These are phyloP conservation scores for Clavariopsis aquatica DNA, from an alignment of 495 filamentous ascomycete species.

Conservation along the genomic window DNA sequence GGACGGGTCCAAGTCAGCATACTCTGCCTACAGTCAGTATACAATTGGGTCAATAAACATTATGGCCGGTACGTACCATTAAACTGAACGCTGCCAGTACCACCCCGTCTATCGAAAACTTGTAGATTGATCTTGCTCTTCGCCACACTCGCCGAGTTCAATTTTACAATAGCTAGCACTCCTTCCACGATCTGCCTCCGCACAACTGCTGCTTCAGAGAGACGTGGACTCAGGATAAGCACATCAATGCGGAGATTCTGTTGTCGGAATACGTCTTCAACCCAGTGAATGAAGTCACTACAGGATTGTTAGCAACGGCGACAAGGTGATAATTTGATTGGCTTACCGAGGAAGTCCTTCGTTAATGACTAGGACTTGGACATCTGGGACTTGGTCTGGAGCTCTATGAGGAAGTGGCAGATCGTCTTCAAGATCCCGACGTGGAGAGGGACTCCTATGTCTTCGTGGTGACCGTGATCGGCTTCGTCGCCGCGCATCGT, in stretches of 20 bases:
- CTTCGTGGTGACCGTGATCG: constrained; percentile 56
- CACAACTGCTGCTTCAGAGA: constrained; percentile 73
- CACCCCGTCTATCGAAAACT: constrained; percentile 78
- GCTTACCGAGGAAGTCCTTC: constrained; percentile 67
- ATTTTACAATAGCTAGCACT: constrained; percentile 78
- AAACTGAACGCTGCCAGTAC: constrained; percentile 69
- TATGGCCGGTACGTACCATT: constrained; percentile 56
- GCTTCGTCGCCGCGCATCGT: constrained; percentile 52
- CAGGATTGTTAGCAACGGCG: too few species aligned
- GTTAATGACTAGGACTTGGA: constrained; percentile 81
- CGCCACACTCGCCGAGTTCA: constrained; percentile 66
- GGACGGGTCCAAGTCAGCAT: constrained; percentile 73
- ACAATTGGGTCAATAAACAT: not conserved
- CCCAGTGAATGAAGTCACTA: constrained; percentile 77
- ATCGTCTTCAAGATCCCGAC: constrained; percentile 60
- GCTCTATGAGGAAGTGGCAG: constrained; percentile 72
- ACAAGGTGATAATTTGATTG: constrained; percentile 7
- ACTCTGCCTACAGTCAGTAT: constrained; percentile 56
- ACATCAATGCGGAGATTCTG: constrained; percentile 73
- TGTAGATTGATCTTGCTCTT: constrained; percentile 74
- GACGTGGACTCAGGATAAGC: constrained; percentile 73
- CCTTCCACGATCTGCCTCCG: constrained; percentile 85
- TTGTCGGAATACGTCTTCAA: constrained; percentile 71
- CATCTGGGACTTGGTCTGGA: constrained; percentile 80
- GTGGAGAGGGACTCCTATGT: constrained; percentile 71